These are phyloP conservation scores for Arabidopsis arenosa DNA, from an alignment of 345 rosid species.

Conservation along the genomic window DNA sequence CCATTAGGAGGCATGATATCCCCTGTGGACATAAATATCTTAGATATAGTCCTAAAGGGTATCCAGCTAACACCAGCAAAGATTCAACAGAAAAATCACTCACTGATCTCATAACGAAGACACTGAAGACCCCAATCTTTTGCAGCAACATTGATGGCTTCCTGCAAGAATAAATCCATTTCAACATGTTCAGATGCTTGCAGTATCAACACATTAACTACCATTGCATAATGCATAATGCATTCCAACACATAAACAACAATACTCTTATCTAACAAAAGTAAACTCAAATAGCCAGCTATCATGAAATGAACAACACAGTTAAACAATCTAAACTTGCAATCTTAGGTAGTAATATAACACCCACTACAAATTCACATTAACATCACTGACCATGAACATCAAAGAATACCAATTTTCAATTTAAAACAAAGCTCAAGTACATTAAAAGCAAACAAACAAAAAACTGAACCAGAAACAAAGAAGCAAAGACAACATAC, in stretches of 20 bases:
- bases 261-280: not conserved
- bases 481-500: conserved; percentile 49
- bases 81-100: conserved; percentile 39
- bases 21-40: conserved; percentile 57
- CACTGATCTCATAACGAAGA: conserved; percentile 95
- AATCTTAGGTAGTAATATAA: conserved; percentile 6
- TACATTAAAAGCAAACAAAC: not conserved
- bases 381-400: conserved; percentile 13
- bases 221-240: not conserved
- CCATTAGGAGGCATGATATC: conserved; percentile 96
- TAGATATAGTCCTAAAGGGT: not conserved
- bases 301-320: not conserved
- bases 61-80: conserved; percentile 8
- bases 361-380: not conserved
- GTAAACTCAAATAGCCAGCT: conserved; percentile 8
- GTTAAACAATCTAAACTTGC: conserved; percentile 26
- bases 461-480: not conserved
- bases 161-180: conserved; percentile 54
- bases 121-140: conserved; percentile 92
- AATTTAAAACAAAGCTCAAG: not conserved
- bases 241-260: conserved; percentile 6
- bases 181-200: conserved; percentile 18
- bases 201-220: conserved; percentile 13
- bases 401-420: conserved; percentile 1
- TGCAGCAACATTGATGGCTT: conserved; percentile 89